Percentiles rank a stretch among this genome's conserved stretches.
These are phyloP conservation scores for Chenopodium suecicum DNA, from an alignment of 148 eudicot genomes.

Conservation along the genomic window DNA sequence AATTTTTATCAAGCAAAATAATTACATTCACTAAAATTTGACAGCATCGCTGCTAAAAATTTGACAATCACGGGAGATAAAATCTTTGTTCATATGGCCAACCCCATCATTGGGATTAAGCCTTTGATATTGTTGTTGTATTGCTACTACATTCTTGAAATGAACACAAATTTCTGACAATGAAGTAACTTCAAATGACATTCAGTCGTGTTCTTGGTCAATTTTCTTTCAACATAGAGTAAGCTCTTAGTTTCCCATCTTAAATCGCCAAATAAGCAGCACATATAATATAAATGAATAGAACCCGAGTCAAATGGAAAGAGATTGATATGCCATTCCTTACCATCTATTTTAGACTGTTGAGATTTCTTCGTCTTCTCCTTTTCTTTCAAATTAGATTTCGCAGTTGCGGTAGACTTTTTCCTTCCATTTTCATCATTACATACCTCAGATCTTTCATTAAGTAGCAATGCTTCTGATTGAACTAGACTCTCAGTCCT, in stretches of 20 bases:
- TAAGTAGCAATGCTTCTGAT: slow-evolving; percentile 74
- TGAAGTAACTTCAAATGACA: neutral
- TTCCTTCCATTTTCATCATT: slow-evolving; percentile 36
- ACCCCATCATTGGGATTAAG: too few species aligned
- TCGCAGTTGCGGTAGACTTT: slow-evolving; percentile 41
- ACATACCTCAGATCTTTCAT: slow-evolving; percentile 28
- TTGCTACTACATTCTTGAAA: slow-evolving; percentile 5
- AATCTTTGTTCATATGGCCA: too few species aligned
- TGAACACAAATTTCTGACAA: neutral
- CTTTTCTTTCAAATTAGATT: slow-evolving; percentile 54
- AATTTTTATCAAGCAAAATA: neutral
- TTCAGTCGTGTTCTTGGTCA: neutral
- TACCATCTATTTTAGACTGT: slow-evolving; percentile 43
- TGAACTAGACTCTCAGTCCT: slow-evolving; percentile 84
- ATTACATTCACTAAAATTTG: too few species aligned
- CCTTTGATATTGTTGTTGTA: too few species aligned
- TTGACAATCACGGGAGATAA: too few species aligned
- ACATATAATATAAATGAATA: neutral
- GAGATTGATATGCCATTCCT: neutral
- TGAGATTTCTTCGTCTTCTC: slow-evolving; percentile 40
- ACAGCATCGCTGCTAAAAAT: neutral
- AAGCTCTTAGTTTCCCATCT: neutral
- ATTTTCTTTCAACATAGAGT: neutral
- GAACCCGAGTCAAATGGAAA: slow-evolving; percentile 1
- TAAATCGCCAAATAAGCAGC: neutral